Percentiles rank a stretch among this genome's conserved stretches.
These are phyloP conservation scores for Cichorium intybus DNA, from an alignment of 140 eudicot genomes.

Conservation along the genomic window DNA sequence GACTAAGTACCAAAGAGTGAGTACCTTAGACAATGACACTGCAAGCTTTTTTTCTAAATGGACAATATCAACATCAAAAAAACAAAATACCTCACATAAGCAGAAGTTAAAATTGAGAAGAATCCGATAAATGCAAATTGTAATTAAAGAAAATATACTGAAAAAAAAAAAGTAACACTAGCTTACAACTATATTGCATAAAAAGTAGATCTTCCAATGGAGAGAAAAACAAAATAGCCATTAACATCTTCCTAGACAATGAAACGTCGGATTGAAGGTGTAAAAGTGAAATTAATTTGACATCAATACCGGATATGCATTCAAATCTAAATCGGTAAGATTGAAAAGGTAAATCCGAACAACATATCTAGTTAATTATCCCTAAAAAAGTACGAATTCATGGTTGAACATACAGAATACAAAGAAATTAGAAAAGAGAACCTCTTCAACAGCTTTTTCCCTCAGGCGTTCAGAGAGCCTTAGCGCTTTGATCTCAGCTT, in stretches of 20 bases:
- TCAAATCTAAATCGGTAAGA: neutral
- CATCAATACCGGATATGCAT: constrained; percentile 6
- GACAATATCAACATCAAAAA: constrained; percentile 18
- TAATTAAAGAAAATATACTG: constrained; percentile 1
- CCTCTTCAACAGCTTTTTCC: constrained; percentile 99
- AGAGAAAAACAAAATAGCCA: constrained; percentile 6
- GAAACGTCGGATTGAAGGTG: constrained; percentile 14
- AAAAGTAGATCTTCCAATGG: constrained; percentile 10
- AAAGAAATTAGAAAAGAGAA: constrained; percentile 15
- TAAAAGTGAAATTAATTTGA: neutral
- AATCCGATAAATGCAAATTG: constrained; percentile 8
- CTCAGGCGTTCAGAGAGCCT: constrained; percentile 77
- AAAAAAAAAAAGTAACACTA: constrained; percentile 3
- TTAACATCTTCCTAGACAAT: constrained; percentile 13
- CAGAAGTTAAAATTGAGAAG: constrained; percentile 15
- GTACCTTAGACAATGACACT: constrained; percentile 27
- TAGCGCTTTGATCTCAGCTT: constrained; percentile 86
- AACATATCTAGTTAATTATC: constrained; percentile 12
- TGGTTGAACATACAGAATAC: neutral
- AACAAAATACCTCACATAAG: constrained; percentile 1
- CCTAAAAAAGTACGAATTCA: constrained; percentile 11
- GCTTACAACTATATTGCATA: constrained; percentile 2
- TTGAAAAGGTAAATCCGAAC: neutral
- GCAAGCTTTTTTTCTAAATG: constrained; percentile 4
- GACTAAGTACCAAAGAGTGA: constrained; percentile 24